phyloP scores from a whole-genome alignment of 2,329 filamentous ascomycete genomes.

The Diplodia mutila region DNA sequence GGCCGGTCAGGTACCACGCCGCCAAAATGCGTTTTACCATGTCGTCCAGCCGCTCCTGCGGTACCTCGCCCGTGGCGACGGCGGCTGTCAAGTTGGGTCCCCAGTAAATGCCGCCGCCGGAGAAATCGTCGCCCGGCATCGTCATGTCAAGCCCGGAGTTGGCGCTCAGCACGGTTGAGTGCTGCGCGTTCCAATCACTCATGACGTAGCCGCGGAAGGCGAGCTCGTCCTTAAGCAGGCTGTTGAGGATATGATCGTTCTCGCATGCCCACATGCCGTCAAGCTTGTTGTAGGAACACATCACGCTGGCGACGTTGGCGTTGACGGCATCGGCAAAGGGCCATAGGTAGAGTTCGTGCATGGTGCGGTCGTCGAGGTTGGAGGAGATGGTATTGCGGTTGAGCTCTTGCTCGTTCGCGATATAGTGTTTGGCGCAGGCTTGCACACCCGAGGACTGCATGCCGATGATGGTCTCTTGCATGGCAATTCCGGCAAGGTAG shows the following conservation, averaged over 20 bases:
- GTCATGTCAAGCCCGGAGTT: conserved; percentile 57
- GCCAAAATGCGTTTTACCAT: conserved; percentile 52
- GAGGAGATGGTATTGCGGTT: conserved; percentile 59
- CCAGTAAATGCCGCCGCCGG: conserved; percentile 56
- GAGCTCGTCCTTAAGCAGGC: conserved; percentile 56
- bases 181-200: conserved; percentile 54
- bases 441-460: conserved; percentile 49
- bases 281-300: conserved; percentile 57
- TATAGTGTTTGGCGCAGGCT: conserved; percentile 56
- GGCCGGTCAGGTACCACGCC: conserved; percentile 54
- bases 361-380: conserved; percentile 67
- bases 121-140: conserved; percentile 57
- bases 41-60: conserved; percentile 46
- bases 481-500: conserved; percentile 48
- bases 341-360: conserved; percentile 69
- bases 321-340: conserved; percentile 66
- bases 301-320: conserved; percentile 62
- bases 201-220: conserved; percentile 53
- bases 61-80: conserved; percentile 52
- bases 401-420: conserved; percentile 66
- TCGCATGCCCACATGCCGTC: conserved; percentile 57
- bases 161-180: conserved; percentile 50
- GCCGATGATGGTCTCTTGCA: conserved; percentile 45
- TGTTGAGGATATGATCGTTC: conserved; percentile 54
- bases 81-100: conserved; percentile 58